phyloP scores from a whole-genome alignment of 2,329 filamentous ascomycete species.

The Aspergillus sp. region DNA sequence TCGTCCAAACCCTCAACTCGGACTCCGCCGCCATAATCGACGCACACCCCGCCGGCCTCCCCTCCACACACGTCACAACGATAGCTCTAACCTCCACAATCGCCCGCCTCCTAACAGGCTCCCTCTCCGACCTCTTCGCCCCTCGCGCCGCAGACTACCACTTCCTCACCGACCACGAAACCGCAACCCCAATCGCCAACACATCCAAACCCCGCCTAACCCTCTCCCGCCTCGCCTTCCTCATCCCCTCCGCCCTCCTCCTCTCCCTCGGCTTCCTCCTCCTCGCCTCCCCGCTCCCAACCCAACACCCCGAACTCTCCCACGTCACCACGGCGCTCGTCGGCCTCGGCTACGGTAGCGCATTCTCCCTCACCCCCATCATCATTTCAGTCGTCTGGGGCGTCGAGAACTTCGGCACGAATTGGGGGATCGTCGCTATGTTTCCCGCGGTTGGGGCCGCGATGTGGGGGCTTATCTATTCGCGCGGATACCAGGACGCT shows the following conservation, averaged over 20 bases:
- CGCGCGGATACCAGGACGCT: conserved; percentile 48
- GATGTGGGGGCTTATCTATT: conserved; percentile 90
- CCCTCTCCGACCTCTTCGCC: conserved; percentile 84
- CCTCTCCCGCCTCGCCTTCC: conserved; percentile 79
- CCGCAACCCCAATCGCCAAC: conserved; percentile 45
- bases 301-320: conserved; percentile 78
- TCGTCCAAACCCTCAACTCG: conserved; percentile 82
- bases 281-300: conserved; percentile 78
- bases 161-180: conserved; percentile 55
- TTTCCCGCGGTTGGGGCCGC: conserved; percentile 86
- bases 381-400: conserved; percentile 98
- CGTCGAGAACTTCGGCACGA: conserved; percentile 97
- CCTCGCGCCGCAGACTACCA: conserved; percentile 63
- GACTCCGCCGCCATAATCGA: conserved; percentile 58
- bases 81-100: conserved; percentile 88
- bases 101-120: conserved; percentile 87
- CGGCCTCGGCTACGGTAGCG: conserved; percentile 88
- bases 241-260: conserved; percentile 74
- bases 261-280: conserved; percentile 77
- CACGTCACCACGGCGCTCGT: conserved; percentile 83
- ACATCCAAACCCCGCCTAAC: conserved; percentile 46
- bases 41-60: conserved; percentile 64
- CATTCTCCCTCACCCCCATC: conserved; percentile 87
- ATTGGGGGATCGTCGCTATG: conserved; percentile 95
- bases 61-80: conserved; percentile 82